These are phyloP conservation scores for Claviceps sp. DNA, from an alignment of 2,329 filamentous ascomycete genomes.

Conservation along the genomic window DNA sequence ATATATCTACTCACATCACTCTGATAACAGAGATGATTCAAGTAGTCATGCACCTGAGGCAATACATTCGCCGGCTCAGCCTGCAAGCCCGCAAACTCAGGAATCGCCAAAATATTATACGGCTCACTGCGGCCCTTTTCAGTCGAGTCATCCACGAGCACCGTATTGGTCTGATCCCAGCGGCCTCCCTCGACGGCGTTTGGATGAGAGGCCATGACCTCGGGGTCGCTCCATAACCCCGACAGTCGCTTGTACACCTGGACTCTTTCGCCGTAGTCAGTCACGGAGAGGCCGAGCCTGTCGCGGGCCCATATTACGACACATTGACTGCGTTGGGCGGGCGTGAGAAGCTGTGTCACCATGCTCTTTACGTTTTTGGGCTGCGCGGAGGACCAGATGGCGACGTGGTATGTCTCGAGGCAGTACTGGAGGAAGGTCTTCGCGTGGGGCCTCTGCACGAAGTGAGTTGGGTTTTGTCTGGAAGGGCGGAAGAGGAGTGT, in stretches of 20 bases:
- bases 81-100: slow-evolving; percentile 51
- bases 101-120: slow-evolving; percentile 66
- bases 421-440: slow-evolving; percentile 58
- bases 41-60: slow-evolving; percentile 46
- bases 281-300: slow-evolving; percentile 49
- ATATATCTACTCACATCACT: slow-evolving; percentile 51
- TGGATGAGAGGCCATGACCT: slow-evolving; percentile 32
- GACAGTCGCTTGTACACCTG: slow-evolving; percentile 84
- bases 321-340: slow-evolving; percentile 38
- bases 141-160: slow-evolving; percentile 73
- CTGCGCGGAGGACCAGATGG: slow-evolving; percentile 82
- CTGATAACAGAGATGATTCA: slow-evolving; percentile 41
- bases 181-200: slow-evolving; percentile 20
- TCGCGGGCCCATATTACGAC: slow-evolving; percentile 69
- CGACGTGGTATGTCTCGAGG: slow-evolving; percentile 61
- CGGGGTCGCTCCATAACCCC: slow-evolving; percentile 49
- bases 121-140: slow-evolving; percentile 77
- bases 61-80: slow-evolving; percentile 32
- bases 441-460: slow-evolving; percentile 56
- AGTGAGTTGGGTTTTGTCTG: slow-evolving; percentile 31
- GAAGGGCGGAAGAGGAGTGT: slow-evolving; percentile 65
- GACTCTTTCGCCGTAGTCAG: slow-evolving; percentile 56
- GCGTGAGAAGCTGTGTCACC: slow-evolving; percentile 49
- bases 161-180: slow-evolving; percentile 78
- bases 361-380: slow-evolving; percentile 59